Evolutionary conservation across 2,329 filamentous ascomycete species (phyloP).

Genomic region (Colletotrichum siamense): DNA sequence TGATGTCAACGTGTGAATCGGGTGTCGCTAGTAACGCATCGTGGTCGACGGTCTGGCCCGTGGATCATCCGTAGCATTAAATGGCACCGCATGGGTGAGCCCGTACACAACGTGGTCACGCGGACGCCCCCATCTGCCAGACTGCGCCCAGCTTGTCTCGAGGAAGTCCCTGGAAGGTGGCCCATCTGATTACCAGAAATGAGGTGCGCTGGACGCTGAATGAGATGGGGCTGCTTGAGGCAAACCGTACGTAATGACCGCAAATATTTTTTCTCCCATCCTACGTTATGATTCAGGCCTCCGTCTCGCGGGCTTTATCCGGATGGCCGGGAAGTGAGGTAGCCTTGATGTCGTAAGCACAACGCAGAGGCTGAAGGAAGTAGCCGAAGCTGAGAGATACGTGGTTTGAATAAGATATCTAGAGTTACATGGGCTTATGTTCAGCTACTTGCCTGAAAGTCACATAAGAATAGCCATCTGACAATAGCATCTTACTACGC

Average conservation of each 20-base stretch:
- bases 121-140: slow-evolving; percentile 6
- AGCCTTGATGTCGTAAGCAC: slow-evolving; percentile 4
- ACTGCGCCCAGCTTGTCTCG: slow-evolving; percentile 1
- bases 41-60: slow-evolving; percentile 11
- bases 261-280: neutral
- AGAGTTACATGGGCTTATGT: neutral
- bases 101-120: slow-evolving; percentile 3
- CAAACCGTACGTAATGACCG: neutral
- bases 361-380: neutral
- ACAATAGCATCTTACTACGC: neutral
- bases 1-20: slow-evolving; percentile 13
- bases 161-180: neutral
- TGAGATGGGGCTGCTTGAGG: neutral
- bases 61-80: slow-evolving; percentile 5
- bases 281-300: neutral
- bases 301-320: neutral
- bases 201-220: neutral
- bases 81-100: neutral
- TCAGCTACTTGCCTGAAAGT: neutral
- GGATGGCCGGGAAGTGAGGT: neutral
- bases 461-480: neutral
- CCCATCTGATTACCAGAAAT: neutral
- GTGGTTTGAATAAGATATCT: neutral
- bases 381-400: neutral
- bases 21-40: neutral